phyloP scores from a whole-genome alignment of 352 stramenopile genomes.

The Phytophthora lateralis region DNA sequence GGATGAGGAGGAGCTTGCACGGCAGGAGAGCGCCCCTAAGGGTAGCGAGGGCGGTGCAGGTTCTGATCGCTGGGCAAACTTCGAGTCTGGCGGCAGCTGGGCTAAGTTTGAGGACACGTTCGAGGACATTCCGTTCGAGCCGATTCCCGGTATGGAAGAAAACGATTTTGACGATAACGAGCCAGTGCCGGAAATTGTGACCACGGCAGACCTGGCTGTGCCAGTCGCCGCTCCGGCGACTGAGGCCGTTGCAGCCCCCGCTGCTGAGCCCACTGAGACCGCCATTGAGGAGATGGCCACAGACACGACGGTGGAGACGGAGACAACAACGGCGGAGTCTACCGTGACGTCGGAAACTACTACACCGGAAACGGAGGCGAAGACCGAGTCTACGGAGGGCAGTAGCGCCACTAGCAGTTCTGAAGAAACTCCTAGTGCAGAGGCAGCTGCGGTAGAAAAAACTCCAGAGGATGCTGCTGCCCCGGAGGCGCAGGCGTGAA shows the following conservation, averaged over 20 bases:
- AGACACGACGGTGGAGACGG: constrained; percentile 15
- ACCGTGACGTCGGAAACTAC: constrained; percentile 19
- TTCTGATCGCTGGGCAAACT: constrained; percentile 63
- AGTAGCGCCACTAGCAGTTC: constrained; percentile 31
- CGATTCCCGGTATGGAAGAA: constrained; percentile 54
- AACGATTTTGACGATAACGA: constrained; percentile 49
- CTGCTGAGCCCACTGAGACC: constrained; percentile 16
- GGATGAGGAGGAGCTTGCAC: constrained; percentile 65
- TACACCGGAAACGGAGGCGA: constrained; percentile 19
- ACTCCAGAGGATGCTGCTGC: constrained; percentile 35
- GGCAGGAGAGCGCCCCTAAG: constrained; percentile 32
- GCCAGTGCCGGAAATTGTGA: constrained; percentile 29
- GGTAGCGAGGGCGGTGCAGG: constrained; percentile 16
- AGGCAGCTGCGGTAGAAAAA: constrained; percentile 36
- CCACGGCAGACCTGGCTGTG: constrained; percentile 28
- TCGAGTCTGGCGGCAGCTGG: constrained; percentile 68
- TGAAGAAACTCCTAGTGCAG: constrained; percentile 34
- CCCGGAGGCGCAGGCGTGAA: constrained; percentile 43
- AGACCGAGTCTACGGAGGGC: constrained; percentile 31
- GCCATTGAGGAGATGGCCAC: constrained; percentile 10
- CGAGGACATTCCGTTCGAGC: constrained; percentile 62
- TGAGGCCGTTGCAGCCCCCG: constrained; percentile 1
- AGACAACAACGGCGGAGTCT: constrained; percentile 21
- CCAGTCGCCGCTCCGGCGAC: neutral
- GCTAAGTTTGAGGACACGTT: constrained; percentile 75